Conservation (phyloP, 192 early-diverging fungal genomes). For the Linnemannia elongata region DNA sequence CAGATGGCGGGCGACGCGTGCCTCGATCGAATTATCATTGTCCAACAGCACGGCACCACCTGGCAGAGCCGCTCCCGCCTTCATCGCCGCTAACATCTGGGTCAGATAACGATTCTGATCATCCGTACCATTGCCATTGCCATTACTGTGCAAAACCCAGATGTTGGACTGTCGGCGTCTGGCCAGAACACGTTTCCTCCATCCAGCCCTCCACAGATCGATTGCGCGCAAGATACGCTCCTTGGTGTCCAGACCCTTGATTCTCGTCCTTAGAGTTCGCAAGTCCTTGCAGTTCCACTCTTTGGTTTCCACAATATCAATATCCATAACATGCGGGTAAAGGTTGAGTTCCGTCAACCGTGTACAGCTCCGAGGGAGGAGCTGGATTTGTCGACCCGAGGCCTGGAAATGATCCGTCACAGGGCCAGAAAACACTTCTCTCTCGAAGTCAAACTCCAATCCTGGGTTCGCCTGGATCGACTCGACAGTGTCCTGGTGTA, state of each 20-base stretch:
- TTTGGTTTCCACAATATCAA: not conserved
- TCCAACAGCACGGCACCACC: not conserved
- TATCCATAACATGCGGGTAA: not conserved
- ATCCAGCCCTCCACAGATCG: not conserved
- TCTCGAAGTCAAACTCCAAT: not conserved
- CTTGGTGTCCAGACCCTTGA: not conserved
- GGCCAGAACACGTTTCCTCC: not conserved
- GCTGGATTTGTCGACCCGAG: not conserved
- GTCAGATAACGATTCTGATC: too few species aligned
- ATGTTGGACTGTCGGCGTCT: not conserved
- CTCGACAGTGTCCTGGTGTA: not conserved
- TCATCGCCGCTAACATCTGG: too few species aligned
- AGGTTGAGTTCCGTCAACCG: not conserved
- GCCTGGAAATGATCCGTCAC: not conserved
- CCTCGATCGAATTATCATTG: not conserved
- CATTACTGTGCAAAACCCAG: not conserved
- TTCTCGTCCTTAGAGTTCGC: not conserved
- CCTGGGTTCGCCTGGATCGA: not conserved
- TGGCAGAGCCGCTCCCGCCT: not conserved
- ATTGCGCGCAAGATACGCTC: not conserved
- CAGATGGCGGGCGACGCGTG: not conserved
- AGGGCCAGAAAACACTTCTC: not conserved
- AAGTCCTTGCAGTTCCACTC: not conserved
- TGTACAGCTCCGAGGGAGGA: not conserved
- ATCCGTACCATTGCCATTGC: not conserved